Base-by-base conservation (phyloP, 257 asterid species). In the Thymus mandschuricus region DNA sequence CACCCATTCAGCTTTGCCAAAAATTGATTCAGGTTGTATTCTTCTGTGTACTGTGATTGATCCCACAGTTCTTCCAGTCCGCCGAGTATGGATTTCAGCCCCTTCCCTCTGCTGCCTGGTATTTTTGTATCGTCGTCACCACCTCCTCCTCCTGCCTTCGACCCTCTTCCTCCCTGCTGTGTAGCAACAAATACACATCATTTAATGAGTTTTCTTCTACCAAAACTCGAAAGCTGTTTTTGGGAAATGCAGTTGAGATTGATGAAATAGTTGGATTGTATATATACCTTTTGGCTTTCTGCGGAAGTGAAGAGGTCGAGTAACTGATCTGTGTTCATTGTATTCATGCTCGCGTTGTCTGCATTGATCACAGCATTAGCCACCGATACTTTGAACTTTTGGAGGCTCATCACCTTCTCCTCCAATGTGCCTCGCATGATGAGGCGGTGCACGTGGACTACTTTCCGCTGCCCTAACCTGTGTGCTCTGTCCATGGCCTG, bases 401-500 rank as follows among this genome's bases (percentile, higher is more conserved):
- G 99, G 78, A 95, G 99, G 76, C 98, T 92, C 99, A 95, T 95
- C 64, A 95, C 99, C 86, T 95, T 95, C 85, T 95, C 99, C 81
- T 95, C 99, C 88, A 95, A 78, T 57, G 98, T 89, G 83, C 99
- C 99, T 86, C 98, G 81, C 99, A 95, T 95, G 73, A 95, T 95
- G 31, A 95, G 96, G 41, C 99, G 98, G 73, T 95, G 98, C 56
- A 95, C 99, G 66, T 92, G 85, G 12, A 95, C 99, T 50, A 95
- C 99, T 76, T 88, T 95, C 74, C 86, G 81, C 85, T 95, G 99
- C 35, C 99, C 99, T 71, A 95, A 81, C 78, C 99, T 88, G 82
- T 95, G 98, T 48, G 99, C 99, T 84, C 99, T 86, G 80, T 95
- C 99, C 99, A 95, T 95, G 77, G 99, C 99, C 99, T 95, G 88